Percentiles rank a stretch among this genome's conserved stretches.
Evolutionary conservation across 805 yeast genomes (phyloP).

Genomic region (Candida piceae): DNA sequence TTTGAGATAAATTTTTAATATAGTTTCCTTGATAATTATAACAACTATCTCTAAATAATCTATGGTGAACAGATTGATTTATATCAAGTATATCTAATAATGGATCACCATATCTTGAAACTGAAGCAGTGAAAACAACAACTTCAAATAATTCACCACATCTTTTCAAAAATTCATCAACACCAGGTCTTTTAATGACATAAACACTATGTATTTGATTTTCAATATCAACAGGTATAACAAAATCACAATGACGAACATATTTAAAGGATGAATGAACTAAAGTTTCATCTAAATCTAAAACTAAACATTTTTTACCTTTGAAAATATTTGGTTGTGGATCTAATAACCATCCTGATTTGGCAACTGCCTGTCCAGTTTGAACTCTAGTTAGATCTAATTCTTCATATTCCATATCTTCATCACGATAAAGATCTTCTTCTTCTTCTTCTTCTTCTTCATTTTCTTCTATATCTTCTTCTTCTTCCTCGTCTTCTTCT

Average conservation of each 20-base stretch:
- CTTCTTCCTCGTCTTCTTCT: constrained; percentile 15
- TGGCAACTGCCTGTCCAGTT: constrained; percentile 64
- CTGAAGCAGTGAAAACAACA: constrained; percentile 96
- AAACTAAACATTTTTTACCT: constrained; percentile 76
- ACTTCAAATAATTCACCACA: constrained; percentile 90
- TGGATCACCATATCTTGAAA: constrained; percentile 94
- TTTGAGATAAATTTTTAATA: constrained; percentile 87
- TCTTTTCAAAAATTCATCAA: constrained; percentile 79
- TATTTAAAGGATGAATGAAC: constrained; percentile 95
- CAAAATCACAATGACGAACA: constrained; percentile 89
- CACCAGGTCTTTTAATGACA: constrained; percentile 97
- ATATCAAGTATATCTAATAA: constrained; percentile 81
- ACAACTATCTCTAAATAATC: constrained; percentile 92
- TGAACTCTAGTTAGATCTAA: constrained; percentile 62
- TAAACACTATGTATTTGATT: constrained; percentile 89
- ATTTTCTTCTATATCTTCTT: no score
- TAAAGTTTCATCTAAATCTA: constrained; percentile 93
- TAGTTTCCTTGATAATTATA: constrained; percentile 91
- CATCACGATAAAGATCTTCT: constrained; percentile 12
- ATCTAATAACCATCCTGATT: constrained; percentile 63
- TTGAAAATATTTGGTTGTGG: constrained; percentile 44
- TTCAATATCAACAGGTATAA: constrained; percentile 95
- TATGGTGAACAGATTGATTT: constrained; percentile 74
- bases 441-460: constrained; percentile 11
- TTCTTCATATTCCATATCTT: constrained; percentile 23